A percentile compares a stretch with the other conserved stretches of the same genome.
Conservation (phyloP, 805 yeast genomes). For the Suhomyces sp. region DNA sequence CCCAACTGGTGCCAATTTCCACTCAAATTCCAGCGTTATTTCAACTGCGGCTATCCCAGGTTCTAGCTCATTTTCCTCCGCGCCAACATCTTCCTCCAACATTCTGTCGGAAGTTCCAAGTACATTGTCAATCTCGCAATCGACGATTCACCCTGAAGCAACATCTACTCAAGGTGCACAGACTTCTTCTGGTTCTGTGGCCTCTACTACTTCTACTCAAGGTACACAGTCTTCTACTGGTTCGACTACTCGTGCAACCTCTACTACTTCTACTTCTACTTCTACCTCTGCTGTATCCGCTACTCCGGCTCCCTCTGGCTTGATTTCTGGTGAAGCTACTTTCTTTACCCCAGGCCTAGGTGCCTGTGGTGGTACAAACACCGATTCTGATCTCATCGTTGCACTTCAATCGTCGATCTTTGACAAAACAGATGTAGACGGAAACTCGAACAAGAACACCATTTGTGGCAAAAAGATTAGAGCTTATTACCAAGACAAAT, state of each 20-base stretch:
- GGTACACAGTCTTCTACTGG: not conserved
- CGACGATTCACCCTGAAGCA: not conserved
- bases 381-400: slow-evolving; percentile 46
- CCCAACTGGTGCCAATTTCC: not conserved
- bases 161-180: not conserved
- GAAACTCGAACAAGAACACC: slow-evolving; percentile 38
- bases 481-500: slow-evolving; percentile 43
- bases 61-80: not conserved
- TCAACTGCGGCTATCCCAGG: not conserved
- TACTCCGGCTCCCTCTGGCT: slow-evolving; percentile 1
- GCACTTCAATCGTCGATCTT: slow-evolving; percentile 46
- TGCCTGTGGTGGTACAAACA: slow-evolving; percentile 50
- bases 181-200: not conserved
- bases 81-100: not conserved
- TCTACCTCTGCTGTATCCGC: not conserved
- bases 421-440: slow-evolving; percentile 25
- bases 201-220: not conserved
- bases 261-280: not conserved
- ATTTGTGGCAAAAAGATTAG: slow-evolving; percentile 51
- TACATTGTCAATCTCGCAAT: not conserved
- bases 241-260: not conserved
- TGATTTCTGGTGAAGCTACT: slow-evolving; percentile 44
- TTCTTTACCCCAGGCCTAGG: slow-evolving; percentile 45
- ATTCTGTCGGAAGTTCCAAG: not conserved
- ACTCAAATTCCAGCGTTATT: not conserved